Base-by-base conservation (phyloP, 2,329 filamentous ascomycete species). In the Mycosphaerella arachidis region DNA sequence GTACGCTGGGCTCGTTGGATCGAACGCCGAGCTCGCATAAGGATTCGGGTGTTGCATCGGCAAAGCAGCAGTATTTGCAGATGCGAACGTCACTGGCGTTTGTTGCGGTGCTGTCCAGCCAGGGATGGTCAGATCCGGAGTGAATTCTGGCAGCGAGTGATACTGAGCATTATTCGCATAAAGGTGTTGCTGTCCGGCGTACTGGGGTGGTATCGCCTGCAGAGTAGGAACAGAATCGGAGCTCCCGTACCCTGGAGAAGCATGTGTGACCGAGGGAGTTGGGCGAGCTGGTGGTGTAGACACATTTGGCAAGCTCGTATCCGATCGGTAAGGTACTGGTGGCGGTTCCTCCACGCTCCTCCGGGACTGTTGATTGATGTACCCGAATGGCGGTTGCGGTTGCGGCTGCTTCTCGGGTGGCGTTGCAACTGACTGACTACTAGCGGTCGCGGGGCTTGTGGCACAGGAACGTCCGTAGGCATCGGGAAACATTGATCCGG, bases 401-500 rank as follows among this genome's bases (percentile, higher is more conserved):
- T 62, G 52, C 7, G 35, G 40, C 29, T 58, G 61, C 20, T 63
- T 63, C 43, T 70, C 71, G 6, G 72, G 68, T 30, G 73, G 72
- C 13, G 72, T 74, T 8, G 71, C 65, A 29, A 74, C 65, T 8
- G 71, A 73, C 51, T 61, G 64, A 43, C 65, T 70, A 62, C 71
- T 70, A 48, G 67, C 66, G 33, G 70, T 73, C 16, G 69, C 72
- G 24, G 78, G 78, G 63, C 78, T 81, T 27, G 78, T 78, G 6
- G 76, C 78, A 52, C 74, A 71, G 30, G 79, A 80, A 29, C 76
- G 70, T 57, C 74, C 74, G n/a, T 71, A 69, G 27, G 75, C 73
- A n/a, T 78, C 75, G 7, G 73, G 72, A 31, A 73, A 74, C 24
- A 73, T 72, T 2, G 72, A 66, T 1, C 74, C 72, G 0, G 78